Evolutionary conservation across 2,329 filamentous ascomycete species (phyloP), one percentile per base, ranked within the genome.

Genomic region (Hawksworthiomyces lignivorus): DNA sequence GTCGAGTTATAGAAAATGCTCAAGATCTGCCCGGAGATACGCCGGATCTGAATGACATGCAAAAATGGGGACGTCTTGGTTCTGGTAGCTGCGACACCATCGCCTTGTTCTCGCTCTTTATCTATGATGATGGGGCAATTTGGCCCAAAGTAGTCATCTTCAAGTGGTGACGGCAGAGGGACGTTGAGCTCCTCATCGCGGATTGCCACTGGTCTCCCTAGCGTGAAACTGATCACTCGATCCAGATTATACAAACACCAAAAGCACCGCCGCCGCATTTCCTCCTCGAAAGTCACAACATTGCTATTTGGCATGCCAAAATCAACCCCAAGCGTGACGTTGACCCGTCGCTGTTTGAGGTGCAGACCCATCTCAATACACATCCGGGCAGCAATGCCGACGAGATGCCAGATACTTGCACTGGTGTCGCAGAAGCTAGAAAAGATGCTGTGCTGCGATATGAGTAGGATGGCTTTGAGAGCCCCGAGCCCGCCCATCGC

Each of bases 241-340:
- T 48, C 46, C 1, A 48, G 35, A 22, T 44, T 48, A 38, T 48
- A 48, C 7, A 46, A 20, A 12, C 33, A 48, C 44, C 44, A 48
- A 18, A 48, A 46, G 19, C 41, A 46, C 2, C 44, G 36, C 6
- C 37, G 34, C 1, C 40, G 33, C 46, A 48, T 33, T 14, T 48
- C 46, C 8, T 43, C 32, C 14, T 46, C 40, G 5, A 41, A 19
- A 0, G 39, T 26, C 29, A 41, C n/a, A 22, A 19, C 11, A 7
- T 11, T 18, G 15, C 5, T 17, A 4, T n/a, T n/a, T n/a, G n/a
- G n/a, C n/a, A n/a, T n/a, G n/a, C n/a, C n/a, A n/a, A n/a, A n/a
- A n/a, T n/a, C n/a, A n/a, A n/a, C n/a, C n/a, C n/a, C n/a, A n/a
- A n/a, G n/a, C n/a, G n/a, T n/a, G n/a, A n/a, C 6, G 7, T 3